Percentiles rank a stretch among this genome's conserved stretches.
Evolutionary conservation across 768 basidiomycete species (phyloP).

Genomic region (Leccinum pellstonianum): DNA sequence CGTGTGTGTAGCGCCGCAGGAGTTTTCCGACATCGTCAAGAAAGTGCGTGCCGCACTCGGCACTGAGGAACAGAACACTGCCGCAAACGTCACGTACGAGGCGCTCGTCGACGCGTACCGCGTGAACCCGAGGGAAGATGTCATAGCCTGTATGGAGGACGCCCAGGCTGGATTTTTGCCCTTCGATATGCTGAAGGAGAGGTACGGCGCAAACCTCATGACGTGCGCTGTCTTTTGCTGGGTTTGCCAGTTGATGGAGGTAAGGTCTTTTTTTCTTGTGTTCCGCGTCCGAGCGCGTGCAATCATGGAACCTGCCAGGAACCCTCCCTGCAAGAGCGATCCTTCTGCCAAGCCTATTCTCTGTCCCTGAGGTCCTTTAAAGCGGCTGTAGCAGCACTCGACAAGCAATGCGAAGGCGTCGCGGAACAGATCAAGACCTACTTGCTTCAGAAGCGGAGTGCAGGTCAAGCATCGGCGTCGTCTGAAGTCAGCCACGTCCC

Average conservation of each 20-base stretch:
- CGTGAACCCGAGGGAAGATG: slow-evolving; percentile 11
- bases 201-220: slow-evolving; percentile 23
- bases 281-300: background rate
- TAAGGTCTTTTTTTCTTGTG: slow-evolving; percentile 10
- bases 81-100: slow-evolving; percentile 27
- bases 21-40: slow-evolving; percentile 26
- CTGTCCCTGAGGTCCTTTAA: slow-evolving; percentile 20
- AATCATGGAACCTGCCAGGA: slow-evolving; percentile 15
- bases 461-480: background rate
- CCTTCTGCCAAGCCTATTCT: slow-evolving; percentile 18
- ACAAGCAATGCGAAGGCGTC: slow-evolving; percentile 27
- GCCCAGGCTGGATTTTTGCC: slow-evolving; percentile 29
- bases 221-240: slow-evolving; percentile 46
- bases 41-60: slow-evolving; percentile 20
- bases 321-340: slow-evolving; percentile 21
- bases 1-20: slow-evolving; percentile 22
- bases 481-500: background rate
- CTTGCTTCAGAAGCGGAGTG: slow-evolving; percentile 6
- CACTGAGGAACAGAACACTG: background rate
- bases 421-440: slow-evolving; percentile 23
- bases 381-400: slow-evolving; percentile 17
- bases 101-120: slow-evolving; percentile 32
- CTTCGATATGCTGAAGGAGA: slow-evolving; percentile 16
- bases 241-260: slow-evolving; percentile 42
- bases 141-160: slow-evolving; percentile 35